These are phyloP conservation scores for Pyrenochaeta sp. DNA, from an alignment of 2,329 filamentous ascomycete species.

Conservation along the genomic window DNA sequence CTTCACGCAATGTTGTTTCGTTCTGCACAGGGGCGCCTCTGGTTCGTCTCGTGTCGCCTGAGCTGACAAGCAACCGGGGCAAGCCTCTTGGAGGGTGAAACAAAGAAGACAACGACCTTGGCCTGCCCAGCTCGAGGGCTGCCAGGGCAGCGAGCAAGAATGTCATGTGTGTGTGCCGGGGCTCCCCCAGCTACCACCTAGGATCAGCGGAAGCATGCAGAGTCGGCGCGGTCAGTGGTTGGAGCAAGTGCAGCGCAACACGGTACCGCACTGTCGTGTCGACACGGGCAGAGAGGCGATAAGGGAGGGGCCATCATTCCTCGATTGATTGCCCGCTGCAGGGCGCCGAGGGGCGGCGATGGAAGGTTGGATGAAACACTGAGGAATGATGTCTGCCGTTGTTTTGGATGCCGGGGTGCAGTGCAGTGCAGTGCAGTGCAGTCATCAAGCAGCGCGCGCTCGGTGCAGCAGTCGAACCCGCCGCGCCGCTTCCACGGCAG, in stretches of 20 bases:
- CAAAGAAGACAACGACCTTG: background rate
- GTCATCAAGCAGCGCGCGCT: conserved; percentile 10
- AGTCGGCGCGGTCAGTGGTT: conserved; percentile 11
- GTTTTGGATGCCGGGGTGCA: conserved; percentile 6
- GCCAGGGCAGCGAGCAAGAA: conserved; percentile 7
- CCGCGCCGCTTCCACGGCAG: background rate
- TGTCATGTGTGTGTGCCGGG: conserved; percentile 1
- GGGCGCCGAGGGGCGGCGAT: background rate
- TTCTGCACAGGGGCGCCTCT: background rate
- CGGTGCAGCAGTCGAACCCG: conserved; percentile 9
- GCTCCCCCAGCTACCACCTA: background rate
- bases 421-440: background rate
- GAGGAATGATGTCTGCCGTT: conserved; percentile 13
- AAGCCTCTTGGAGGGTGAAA: background rate
- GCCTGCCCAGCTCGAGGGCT: background rate
- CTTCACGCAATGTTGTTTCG: too few species aligned
- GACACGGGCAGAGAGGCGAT: background rate
- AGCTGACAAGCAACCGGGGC: conserved; percentile 20
- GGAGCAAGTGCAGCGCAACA: background rate
- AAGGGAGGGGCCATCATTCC: background rate
- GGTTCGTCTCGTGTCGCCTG: conserved; percentile 13
- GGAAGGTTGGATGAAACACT: conserved; percentile 7
- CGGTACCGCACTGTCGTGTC: too few species aligned
- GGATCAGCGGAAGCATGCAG: conserved; percentile 12
- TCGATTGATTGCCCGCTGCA: conserved; percentile 6